phyloP scores from a whole-genome alignment of 371 early-diverging fungal species.

The Mortierella sp. region DNA sequence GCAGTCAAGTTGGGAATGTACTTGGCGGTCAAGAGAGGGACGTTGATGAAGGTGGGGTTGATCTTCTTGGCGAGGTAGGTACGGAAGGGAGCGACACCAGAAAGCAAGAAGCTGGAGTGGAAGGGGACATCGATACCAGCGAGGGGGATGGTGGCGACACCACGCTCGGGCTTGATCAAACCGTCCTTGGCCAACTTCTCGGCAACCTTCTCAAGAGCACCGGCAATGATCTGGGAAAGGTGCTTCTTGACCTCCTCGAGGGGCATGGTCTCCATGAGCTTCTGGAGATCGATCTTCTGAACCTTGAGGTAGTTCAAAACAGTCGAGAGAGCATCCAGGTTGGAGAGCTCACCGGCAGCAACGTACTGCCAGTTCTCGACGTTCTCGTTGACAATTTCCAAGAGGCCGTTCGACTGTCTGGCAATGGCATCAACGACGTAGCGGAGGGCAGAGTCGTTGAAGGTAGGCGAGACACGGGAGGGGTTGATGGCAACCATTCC shows the following conservation, averaged over 20 bases:
- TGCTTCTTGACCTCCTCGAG: conserved; percentile 89
- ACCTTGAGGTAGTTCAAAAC: conserved; percentile 88
- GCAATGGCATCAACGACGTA: conserved; percentile 89
- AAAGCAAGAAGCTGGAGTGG: conserved; percentile 94
- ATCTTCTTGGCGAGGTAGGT: conserved; percentile 87
- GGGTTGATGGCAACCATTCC: conserved; percentile 98
- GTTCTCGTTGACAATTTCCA: conserved; percentile 98
- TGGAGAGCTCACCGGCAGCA: conserved; percentile 89
- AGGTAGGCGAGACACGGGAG: conserved; percentile 87
- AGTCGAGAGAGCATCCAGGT: conserved; percentile 84
- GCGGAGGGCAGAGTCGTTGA: conserved; percentile 88
- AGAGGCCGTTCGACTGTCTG: conserved; percentile 79
- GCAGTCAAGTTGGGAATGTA: conserved; percentile 98
- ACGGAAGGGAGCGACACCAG: conserved; percentile 95
- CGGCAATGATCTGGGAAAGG: conserved; percentile 84
- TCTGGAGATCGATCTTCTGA: conserved; percentile 85
- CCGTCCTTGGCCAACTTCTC: conserved; percentile 72
- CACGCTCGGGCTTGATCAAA: conserved; percentile 85
- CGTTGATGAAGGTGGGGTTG: conserved; percentile 82
- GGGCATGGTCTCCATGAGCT: conserved; percentile 89
- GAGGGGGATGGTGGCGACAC: conserved; percentile 93
- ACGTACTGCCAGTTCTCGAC: conserved; percentile 98
- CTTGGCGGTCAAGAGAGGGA: conserved; percentile 80
- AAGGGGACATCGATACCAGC: conserved; percentile 97
- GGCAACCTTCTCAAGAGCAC: conserved; percentile 79